phyloP scores from a whole-genome alignment of 1,139 yeast genomes.

The Suzukiozyma palmioleophila region DNA sequence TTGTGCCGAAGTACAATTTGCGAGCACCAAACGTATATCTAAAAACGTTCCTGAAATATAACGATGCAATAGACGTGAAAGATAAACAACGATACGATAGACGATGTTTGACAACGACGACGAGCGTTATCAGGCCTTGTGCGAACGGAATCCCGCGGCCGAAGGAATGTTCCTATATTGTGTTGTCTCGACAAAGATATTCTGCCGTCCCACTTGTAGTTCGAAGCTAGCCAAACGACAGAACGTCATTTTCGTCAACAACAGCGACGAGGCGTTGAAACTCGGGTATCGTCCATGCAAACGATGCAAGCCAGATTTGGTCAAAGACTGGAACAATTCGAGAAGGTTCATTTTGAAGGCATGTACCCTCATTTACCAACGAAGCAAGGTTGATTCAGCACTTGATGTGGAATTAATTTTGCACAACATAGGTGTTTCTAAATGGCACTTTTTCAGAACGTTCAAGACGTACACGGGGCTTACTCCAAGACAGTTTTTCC shows the following conservation, averaged over 20 bases:
- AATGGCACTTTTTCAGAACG: constrained; percentile 22
- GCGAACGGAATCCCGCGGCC: constrained; percentile 8
- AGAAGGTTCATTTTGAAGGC: constrained; percentile 9
- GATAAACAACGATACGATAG: too few species aligned
- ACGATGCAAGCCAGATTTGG: constrained; percentile 9
- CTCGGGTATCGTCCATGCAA: constrained; percentile 9
- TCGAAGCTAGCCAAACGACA: constrained; percentile 9
- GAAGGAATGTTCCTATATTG: constrained; percentile 10
- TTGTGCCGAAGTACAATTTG: too few species aligned
- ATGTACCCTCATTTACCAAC: constrained; percentile 8
- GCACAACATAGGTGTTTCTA: constrained; percentile 15
- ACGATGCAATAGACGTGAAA: too few species aligned
- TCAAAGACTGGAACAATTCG: constrained; percentile 10
- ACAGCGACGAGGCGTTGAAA: constrained; percentile 6
- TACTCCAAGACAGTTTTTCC: constrained; percentile 17
- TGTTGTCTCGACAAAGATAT: constrained; percentile 8
- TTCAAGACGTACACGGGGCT: constrained; percentile 19
- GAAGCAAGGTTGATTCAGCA: constrained; percentile 6
- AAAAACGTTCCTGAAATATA: too few species aligned
- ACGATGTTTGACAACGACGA: background rate
- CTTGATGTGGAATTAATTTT: constrained; percentile 7
- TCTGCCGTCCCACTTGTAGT: constrained; percentile 11
- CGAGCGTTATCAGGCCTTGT: constrained; percentile 1
- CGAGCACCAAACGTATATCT: too few species aligned
- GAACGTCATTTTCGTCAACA: constrained; percentile 8